Base-by-base conservation (phyloP, 169 alveolate genomes). In the Condylostoma magnum region DNA sequence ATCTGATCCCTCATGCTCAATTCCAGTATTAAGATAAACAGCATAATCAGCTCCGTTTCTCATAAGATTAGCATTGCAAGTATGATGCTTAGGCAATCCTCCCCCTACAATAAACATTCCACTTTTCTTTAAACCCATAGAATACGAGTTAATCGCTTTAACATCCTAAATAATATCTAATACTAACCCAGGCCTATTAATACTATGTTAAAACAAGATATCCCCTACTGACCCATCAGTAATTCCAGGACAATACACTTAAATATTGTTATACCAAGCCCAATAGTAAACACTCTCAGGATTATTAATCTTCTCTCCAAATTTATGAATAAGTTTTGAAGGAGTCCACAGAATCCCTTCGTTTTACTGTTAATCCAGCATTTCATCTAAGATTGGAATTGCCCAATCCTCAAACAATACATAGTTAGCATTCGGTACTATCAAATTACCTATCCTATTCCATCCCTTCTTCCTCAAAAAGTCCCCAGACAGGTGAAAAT, bases 141-240 rank as follows among this genome's bases (percentile, higher is more conserved):
- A 97, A 50, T 94, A 56, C 65, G 97, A 97, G 79, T 98, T 98
- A 54, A 97, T 83, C 41, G 79, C 77, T 43, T 97, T 94, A 63
- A 98, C 89, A 86, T 98, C 99, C 54, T 87, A 86, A 28, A 93
- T 91, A 34, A 98, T 78, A 85, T 99, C 99, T 44, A 97, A 77
- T 54, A 95, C 87, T 31, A 98, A 83, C 50, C 99, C 99, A 3
- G 77, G 81, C 5, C 77, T 77, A 56, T 76, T 76, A 53, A 79
- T 83, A 36, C 82, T 47, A 53, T 85, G 88, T 76, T 76, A 78
- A 57, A 72, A 97, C 36, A 97, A 85, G 83, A 95, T 95, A 82
- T 98, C 99, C 12, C 99, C 99, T 8, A 98, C 81, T 41, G 99
- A 97, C 5, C 99, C 99, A 83, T 99, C 99, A 27, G 99, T 98